Evolutionary conservation across 1,284 basidiomycete genomes (phyloP).

Genomic region (Apiotrichum siamense): DNA sequence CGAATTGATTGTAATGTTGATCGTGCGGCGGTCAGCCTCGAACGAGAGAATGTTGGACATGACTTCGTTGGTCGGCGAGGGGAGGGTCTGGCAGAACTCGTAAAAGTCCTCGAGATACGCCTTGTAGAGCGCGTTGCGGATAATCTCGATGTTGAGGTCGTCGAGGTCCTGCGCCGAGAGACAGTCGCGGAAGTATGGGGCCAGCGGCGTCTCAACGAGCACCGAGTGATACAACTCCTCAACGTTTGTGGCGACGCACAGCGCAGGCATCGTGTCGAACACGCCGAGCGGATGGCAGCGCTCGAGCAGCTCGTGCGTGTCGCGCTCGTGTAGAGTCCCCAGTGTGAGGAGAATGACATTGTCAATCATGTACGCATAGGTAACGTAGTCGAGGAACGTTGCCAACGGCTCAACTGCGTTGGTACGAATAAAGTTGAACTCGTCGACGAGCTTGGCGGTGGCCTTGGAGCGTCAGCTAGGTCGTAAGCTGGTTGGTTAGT

Average conservation of each 20-base stretch:
- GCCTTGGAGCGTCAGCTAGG: slow-evolving; percentile 50
- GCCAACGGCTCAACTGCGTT: slow-evolving; percentile 87
- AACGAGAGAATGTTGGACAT: slow-evolving; percentile 88
- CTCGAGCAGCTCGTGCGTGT: slow-evolving; percentile 93
- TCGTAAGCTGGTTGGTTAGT: no score
- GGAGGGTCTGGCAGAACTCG: slow-evolving; percentile 70
- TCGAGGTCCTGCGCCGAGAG: slow-evolving; percentile 93
- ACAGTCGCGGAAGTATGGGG: slow-evolving; percentile 95
- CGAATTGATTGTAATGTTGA: slow-evolving; percentile 99
- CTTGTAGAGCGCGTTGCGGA: slow-evolving; percentile 99
- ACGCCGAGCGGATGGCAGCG: slow-evolving; percentile 95
- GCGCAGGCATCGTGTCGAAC: slow-evolving; percentile 97
- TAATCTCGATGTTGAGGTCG: slow-evolving; percentile 99
- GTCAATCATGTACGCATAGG: slow-evolving; percentile 98
- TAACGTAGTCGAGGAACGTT: slow-evolving; percentile 97
- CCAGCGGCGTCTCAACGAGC: slow-evolving; percentile 93
- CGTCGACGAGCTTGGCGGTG: slow-evolving; percentile 88
- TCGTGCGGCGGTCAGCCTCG: slow-evolving; percentile 91
- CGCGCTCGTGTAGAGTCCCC: slow-evolving; percentile 92
- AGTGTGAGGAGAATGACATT: slow-evolving; percentile 97
- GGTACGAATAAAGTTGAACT: slow-evolving; percentile 88
- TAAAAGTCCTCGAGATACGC: slow-evolving; percentile 98
- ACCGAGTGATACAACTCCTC: slow-evolving; percentile 97
- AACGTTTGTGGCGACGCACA: slow-evolving; percentile 99
- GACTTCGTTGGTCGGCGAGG: slow-evolving; percentile 76